These are phyloP conservation scores for Akanthomyces muscarius DNA, from an alignment of 2,329 filamentous ascomycete species.

Conservation along the genomic window DNA sequence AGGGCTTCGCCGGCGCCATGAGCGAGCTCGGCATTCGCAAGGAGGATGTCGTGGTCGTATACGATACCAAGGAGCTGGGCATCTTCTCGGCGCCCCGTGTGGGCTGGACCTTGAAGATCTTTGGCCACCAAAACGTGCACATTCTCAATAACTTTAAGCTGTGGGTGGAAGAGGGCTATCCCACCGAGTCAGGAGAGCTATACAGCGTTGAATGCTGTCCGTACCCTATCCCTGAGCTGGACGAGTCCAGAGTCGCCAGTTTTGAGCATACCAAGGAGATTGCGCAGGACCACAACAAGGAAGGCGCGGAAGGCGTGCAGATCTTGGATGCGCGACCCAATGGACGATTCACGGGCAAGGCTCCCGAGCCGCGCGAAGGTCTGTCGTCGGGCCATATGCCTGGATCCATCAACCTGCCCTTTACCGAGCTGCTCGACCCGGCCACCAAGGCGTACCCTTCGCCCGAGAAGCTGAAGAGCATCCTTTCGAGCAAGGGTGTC, in stretches of 20 bases:
- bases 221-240: slow-evolving; percentile 61
- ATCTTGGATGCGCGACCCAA: slow-evolving; percentile 80
- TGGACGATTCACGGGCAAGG: slow-evolving; percentile 76
- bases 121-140: slow-evolving; percentile 85
- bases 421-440: slow-evolving; percentile 75
- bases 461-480: slow-evolving; percentile 62
- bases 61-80: slow-evolving; percentile 85
- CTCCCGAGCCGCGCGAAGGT: slow-evolving; percentile 81
- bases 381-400: slow-evolving; percentile 90
- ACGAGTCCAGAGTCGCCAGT: slow-evolving; percentile 62
- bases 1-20: slow-evolving; percentile 84
- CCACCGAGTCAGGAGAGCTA: slow-evolving; percentile 74
- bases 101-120: slow-evolving; percentile 86
- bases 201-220: slow-evolving; percentile 62
- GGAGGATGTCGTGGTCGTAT: slow-evolving; percentile 89
- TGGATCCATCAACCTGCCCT: slow-evolving; percentile 76
- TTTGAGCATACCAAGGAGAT: slow-evolving; percentile 82
- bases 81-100: slow-evolving; percentile 93
- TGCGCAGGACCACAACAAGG: slow-evolving; percentile 71
- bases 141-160: slow-evolving; percentile 91
- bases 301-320: slow-evolving; percentile 78
- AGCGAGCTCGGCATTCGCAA: slow-evolving; percentile 78
- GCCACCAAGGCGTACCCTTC: slow-evolving; percentile 77
- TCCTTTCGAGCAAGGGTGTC: slow-evolving; percentile 78
- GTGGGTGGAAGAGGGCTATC: slow-evolving; percentile 83